Evolutionary conservation across 1,139 yeast species (phyloP).

Genomic region (Kodamaea plutei): DNA sequence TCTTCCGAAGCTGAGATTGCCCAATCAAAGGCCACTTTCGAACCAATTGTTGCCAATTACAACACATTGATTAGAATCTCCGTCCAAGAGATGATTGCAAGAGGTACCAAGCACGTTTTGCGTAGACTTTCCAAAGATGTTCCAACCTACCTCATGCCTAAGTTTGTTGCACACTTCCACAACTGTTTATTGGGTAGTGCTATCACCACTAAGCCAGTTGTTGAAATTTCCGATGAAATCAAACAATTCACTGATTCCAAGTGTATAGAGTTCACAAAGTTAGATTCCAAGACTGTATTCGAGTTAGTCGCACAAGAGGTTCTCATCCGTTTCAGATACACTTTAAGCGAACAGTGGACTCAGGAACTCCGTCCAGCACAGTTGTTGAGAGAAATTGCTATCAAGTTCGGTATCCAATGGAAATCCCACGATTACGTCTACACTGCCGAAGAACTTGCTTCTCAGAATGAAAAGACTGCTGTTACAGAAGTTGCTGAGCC

Average conservation of each 20-base stretch:
- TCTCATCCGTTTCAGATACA: slow-evolving; percentile 55
- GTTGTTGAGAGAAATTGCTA: slow-evolving; percentile 68
- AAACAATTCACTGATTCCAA: slow-evolving; percentile 38
- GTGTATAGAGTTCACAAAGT: slow-evolving; percentile 41
- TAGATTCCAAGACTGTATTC: slow-evolving; percentile 44
- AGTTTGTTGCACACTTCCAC: slow-evolving; percentile 66
- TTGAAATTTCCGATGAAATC: slow-evolving; percentile 41
- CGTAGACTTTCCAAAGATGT: slow-evolving; percentile 44
- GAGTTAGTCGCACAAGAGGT: slow-evolving; percentile 50
- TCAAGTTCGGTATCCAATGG: slow-evolving; percentile 88
- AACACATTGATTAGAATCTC: slow-evolving; percentile 46
- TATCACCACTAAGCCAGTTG: slow-evolving; percentile 42
- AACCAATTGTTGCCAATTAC: slow-evolving; percentile 41
- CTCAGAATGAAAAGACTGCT: slow-evolving; percentile 13
- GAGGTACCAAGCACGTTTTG: slow-evolving; percentile 75
- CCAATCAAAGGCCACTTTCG: slow-evolving; percentile 37
- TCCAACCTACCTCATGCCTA: slow-evolving; percentile 55
- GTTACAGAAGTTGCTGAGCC: slow-evolving; percentile 10
- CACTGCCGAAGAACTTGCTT: slow-evolving; percentile 31
- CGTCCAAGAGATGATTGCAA: slow-evolving; percentile 69
- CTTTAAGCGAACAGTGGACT: slow-evolving; percentile 49
- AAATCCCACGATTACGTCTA: slow-evolving; percentile 49
- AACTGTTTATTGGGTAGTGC: slow-evolving; percentile 61
- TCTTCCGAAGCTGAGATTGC: slow-evolving; percentile 22
- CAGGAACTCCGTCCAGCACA: slow-evolving; percentile 34